phyloP scores from a whole-genome alignment of 768 basidiomycete genomes.

The Lentinula aciculospora region DNA sequence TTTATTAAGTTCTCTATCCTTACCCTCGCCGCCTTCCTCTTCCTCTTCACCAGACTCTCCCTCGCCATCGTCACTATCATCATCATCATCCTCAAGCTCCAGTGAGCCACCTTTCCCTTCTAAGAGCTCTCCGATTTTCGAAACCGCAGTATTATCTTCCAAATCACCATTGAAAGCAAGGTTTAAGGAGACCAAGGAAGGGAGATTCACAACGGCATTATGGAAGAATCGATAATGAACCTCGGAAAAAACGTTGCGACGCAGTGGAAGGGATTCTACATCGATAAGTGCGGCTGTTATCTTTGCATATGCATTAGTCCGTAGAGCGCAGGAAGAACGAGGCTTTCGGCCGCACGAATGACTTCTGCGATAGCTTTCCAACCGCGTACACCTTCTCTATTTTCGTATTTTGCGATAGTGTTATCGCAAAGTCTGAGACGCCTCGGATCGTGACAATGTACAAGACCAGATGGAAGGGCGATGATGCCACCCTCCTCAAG shows the following conservation, averaged over 20 bases:
- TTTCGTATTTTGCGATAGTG: not conserved
- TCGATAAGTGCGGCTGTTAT: too few species aligned
- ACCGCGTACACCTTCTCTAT: not conserved
- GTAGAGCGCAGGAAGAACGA: too few species aligned
- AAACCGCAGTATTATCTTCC: not conserved
- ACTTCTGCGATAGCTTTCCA: not conserved
- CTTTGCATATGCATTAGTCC: too few species aligned
- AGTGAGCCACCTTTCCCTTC: not conserved
- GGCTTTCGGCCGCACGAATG: not conserved
- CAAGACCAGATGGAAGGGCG: not conserved
- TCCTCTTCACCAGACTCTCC: not conserved
- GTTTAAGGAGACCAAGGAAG: too few species aligned
- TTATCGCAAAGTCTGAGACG: not conserved
- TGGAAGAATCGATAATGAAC: too few species aligned
- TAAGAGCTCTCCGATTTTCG: not conserved
- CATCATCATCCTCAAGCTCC: not conserved
- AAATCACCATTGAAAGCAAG: too few species aligned
- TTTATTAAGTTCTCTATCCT: too few species aligned
- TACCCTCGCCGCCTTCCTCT: not conserved
- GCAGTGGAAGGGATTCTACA: too few species aligned
- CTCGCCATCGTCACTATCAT: not conserved
- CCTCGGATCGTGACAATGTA: not conserved
- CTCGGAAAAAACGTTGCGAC: too few species aligned
- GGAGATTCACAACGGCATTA: too few species aligned
- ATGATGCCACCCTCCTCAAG: not conserved